These are phyloP conservation scores for Aspergillus tamarii DNA, from an alignment of 2,329 filamentous ascomycete species.

Conservation along the genomic window DNA sequence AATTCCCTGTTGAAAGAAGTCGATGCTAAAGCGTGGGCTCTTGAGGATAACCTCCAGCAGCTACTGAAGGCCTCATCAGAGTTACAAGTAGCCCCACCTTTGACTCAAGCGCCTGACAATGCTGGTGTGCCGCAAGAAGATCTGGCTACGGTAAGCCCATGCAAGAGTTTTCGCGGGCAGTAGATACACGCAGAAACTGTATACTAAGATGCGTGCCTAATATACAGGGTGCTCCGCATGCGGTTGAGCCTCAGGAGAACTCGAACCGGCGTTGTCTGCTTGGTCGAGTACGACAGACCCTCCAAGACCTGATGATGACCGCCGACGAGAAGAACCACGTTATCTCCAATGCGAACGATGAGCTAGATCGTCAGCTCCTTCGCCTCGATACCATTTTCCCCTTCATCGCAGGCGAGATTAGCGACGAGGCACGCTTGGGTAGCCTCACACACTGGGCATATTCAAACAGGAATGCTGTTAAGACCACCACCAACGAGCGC, in stretches of 20 bases:
- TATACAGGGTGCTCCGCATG: conserved; percentile 31
- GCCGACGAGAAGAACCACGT: conserved; percentile 98
- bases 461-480: conserved; percentile 70
- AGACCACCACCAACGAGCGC: conserved; percentile 65
- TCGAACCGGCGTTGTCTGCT: conserved; percentile 68
- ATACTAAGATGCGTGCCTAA: conserved; percentile 8
- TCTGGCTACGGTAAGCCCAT: conserved; percentile 32
- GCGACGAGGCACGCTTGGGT: conserved; percentile 90
- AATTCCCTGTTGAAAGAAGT: conserved; percentile 97
- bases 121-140: conserved; percentile 39
- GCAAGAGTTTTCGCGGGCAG: background rate
- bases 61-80: conserved; percentile 59
- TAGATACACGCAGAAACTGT: background rate
- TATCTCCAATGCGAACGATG: conserved; percentile 87
- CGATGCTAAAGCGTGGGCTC: conserved; percentile 90
- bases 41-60: conserved; percentile 79
- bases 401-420: conserved; percentile 84
- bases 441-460: conserved; percentile 96
- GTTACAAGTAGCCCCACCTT: conserved; percentile 36
- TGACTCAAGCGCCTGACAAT: conserved; percentile 41
- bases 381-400: conserved; percentile 88
- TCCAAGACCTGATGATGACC: conserved; percentile 83
- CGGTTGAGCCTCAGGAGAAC: conserved; percentile 39
- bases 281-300: conserved; percentile 73
- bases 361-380: conserved; percentile 78